Evolutionary conservation across 106 monocot genomes (phyloP).

Genomic region (Acorus calamus): DNA sequence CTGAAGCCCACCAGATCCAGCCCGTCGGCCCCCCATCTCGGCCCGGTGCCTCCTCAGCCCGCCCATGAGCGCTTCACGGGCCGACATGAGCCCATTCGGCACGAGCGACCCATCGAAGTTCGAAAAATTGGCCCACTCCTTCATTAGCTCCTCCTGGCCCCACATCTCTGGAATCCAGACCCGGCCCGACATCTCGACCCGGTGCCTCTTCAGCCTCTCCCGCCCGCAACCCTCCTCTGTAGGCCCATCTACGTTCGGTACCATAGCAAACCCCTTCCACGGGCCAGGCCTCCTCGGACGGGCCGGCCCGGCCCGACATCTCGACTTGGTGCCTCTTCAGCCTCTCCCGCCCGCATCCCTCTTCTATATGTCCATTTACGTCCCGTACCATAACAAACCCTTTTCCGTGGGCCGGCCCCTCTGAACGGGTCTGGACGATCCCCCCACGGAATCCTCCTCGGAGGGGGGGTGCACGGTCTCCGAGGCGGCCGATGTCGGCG

Average conservation of each 20-base stretch:
- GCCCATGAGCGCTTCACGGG: conserved; percentile 19
- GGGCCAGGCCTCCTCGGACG: conserved; percentile 9
- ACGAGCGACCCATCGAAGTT: conserved; percentile 22
- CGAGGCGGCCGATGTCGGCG: no score
- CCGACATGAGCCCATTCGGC: conserved; percentile 21
- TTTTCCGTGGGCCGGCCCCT: not conserved
- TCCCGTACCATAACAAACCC: no score
- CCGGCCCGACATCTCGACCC: conserved; percentile 27
- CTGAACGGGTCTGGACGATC: conserved; percentile 5
- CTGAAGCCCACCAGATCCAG: conserved; percentile 10
- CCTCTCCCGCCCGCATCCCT: conserved; percentile 19
- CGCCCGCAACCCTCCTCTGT: conserved; percentile 7
- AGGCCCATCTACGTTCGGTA: no score
- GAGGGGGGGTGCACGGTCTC: no score
- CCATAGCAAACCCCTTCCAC: no score
- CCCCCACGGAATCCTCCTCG: conserved; percentile 15
- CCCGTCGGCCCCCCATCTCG: conserved; percentile 13
- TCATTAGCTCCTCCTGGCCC: conserved; percentile 35
- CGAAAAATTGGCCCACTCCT: conserved; percentile 32
- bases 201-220: conserved; percentile 44
- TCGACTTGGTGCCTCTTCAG: conserved; percentile 41
- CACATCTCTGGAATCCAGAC: conserved; percentile 42
- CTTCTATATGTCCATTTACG: not conserved
- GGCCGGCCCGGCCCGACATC: conserved; percentile 26
- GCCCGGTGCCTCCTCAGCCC: no score